These are phyloP conservation scores for Raphidocelis subcapitata DNA, from an alignment of 139 green algal species.

Conservation along the genomic window DNA sequence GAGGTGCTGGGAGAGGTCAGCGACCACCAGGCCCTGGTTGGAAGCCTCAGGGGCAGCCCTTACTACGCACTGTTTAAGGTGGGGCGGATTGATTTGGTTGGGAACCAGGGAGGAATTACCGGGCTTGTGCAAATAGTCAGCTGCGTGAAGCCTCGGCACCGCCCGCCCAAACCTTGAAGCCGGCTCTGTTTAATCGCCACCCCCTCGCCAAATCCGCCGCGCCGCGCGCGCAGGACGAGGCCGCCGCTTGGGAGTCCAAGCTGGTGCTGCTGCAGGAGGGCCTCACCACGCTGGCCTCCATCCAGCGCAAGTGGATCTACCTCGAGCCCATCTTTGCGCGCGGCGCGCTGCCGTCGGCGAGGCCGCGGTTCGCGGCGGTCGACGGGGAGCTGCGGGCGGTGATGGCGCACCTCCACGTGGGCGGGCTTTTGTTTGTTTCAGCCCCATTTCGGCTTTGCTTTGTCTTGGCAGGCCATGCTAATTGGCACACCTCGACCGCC, in stretches of 20 bases:
- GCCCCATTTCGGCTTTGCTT: no score
- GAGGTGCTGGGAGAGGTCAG: conserved; percentile 77
- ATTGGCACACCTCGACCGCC: no score
- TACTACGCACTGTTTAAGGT: conserved; percentile 71
- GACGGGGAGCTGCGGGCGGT: conserved; percentile 75
- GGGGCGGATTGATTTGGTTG: no score
- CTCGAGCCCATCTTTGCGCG: conserved; percentile 82
- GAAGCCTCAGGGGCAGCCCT: conserved; percentile 55
- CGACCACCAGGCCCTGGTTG: conserved; percentile 74
- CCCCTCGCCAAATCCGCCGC: no score
- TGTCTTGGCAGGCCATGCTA: no score
- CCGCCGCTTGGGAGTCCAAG: conserved; percentile 56
- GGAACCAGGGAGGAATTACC: background rate
- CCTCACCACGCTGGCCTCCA: conserved; percentile 59
- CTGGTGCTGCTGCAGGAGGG: conserved; percentile 62
- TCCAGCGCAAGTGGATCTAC: conserved; percentile 86
- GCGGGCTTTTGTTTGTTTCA: background rate
- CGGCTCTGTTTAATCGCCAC: no score
- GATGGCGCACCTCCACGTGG: conserved; percentile 50
- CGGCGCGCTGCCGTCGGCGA: conserved; percentile 72
- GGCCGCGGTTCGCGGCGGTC: conserved; percentile 70
- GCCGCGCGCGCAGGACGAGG: conserved; percentile 59
- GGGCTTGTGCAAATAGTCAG: conserved; percentile 13
- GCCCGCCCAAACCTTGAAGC: no score
- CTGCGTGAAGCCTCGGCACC: no score